Conservation (phyloP, 208 protist species). For the Trypanosoma theileri region DNA sequence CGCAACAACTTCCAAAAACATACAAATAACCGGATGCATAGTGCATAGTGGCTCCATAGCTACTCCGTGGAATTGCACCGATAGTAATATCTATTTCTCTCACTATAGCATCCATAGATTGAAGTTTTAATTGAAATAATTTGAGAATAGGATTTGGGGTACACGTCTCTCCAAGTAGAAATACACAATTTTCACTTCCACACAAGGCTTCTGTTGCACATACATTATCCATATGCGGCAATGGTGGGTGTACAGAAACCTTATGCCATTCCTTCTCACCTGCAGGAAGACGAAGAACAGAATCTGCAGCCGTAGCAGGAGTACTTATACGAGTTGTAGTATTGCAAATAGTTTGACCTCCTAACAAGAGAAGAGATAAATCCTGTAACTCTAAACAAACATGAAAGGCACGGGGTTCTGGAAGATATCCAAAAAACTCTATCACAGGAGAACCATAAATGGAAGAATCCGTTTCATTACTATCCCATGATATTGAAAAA, state of each 20-base stretch:
- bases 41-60: slow-evolving; percentile 45
- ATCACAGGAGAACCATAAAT: slow-evolving; percentile 2
- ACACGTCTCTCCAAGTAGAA: slow-evolving; percentile 23
- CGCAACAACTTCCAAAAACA: slow-evolving; percentile 27
- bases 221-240: slow-evolving; percentile 22
- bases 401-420: slow-evolving; percentile 65
- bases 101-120: background rate
- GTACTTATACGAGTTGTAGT: background rate
- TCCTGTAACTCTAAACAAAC: slow-evolving; percentile 43
- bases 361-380: slow-evolving; percentile 61
- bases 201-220: slow-evolving; percentile 25
- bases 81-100: slow-evolving; percentile 23
- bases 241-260: slow-evolving; percentile 18
- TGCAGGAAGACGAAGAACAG: slow-evolving; percentile 6
- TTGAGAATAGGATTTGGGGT: background rate
- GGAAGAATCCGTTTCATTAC: background rate
- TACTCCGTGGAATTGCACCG: slow-evolving; percentile 34
- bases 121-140: slow-evolving; percentile 17
- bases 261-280: slow-evolving; percentile 3
- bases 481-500: slow-evolving; percentile 54
- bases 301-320: background rate
- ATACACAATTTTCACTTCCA: slow-evolving; percentile 12
- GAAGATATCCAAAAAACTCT: slow-evolving; percentile 43
- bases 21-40: slow-evolving; percentile 52
- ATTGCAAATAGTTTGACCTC: slow-evolving; percentile 40